Evolutionary conservation across 768 basidiomycete genomes (phyloP), one percentile per base, ranked within the genome.

Genomic region (Cystobasidium ongulense): DNA sequence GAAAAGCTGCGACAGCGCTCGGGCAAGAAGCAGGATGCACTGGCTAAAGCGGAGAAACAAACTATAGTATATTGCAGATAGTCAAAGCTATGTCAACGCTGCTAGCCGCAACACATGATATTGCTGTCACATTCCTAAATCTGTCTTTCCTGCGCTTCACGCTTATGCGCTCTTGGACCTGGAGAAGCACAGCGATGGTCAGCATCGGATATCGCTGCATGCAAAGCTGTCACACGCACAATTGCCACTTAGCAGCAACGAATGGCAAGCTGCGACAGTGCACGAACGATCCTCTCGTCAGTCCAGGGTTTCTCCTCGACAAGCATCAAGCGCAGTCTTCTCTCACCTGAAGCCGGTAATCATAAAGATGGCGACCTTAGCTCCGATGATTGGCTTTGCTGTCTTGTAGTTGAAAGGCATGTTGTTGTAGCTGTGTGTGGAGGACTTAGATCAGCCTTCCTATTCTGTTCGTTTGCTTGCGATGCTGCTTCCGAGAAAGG

Each of bases 371-470:
- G 50, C 62, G 25, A 75, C 33, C 41, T 75, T 75, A 11, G 50
- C 25, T 33, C 36, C 74, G n/a, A 75, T 7, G n/a, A 25, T 59
- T 21, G 68, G 35, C 70, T 72, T 71, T 39, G 68, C 50, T 31
- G 29, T 46, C n/a, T 38, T 57, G 74, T 75, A 75, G 36, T 52
- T 73, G 63, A 73, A 72, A 5, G 68, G 68, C 68, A 71, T 71
- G 68, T 71, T 71, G 50, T 71, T 52, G 27, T 36, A 50, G 66
- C 66, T 46, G 46, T 33, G 36, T 25, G 36, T 15, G 23, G 17
- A 61, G 11, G 2, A 10, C 8, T 61, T 61, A 7, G 57, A 23
- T 33, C 36, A 64, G 41, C 36, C 31, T 46, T 33, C 23, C 36
- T 21, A 13, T 23, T 13, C 5, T 35, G 5, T 31, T 59, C 33